Conservation (phyloP, 140 eudicot genomes). For the Bidens hawaiensis region DNA sequence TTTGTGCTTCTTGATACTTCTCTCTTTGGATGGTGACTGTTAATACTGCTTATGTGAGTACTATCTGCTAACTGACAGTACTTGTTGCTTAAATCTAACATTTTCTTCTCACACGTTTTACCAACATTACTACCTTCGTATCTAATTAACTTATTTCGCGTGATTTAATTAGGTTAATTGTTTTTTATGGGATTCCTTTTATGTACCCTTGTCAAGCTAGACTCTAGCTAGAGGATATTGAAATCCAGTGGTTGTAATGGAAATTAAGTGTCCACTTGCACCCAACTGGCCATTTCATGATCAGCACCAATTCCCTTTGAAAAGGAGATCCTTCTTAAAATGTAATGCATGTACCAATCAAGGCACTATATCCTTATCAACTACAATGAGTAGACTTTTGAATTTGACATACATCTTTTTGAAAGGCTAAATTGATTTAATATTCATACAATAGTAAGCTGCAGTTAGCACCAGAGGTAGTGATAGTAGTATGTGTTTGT, state of each 20-base stretch:
- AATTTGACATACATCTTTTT: neutral
- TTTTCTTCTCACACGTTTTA: constrained; percentile 25
- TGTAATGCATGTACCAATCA: neutral
- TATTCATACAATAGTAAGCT: constrained; percentile 13
- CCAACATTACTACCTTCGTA: neutral
- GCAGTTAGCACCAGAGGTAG: constrained; percentile 27
- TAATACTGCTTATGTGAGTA: constrained; percentile 20
- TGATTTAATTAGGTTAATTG: too few relatives aligned
- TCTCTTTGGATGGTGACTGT: constrained; percentile 34
- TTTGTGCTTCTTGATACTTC: constrained; percentile 20
- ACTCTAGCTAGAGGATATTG: neutral
- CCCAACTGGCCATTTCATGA: neutral
- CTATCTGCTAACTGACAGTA: constrained; percentile 27
- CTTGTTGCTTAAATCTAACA: constrained; percentile 31
- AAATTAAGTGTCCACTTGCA: neutral
- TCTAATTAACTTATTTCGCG: too few relatives aligned
- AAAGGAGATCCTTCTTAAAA: neutral
- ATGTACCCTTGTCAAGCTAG: neutral
- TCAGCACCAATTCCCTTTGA: neutral
- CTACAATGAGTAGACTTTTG: neutral
- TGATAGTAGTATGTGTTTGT: constrained; percentile 24
- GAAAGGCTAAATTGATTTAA: constrained; percentile 7
- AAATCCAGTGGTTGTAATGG: neutral
- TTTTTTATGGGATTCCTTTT: neutral
- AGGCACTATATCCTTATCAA: neutral